Base-by-base conservation (phyloP, 768 basidiomycete species). In the Boletus pseudo-olivaceus region DNA sequence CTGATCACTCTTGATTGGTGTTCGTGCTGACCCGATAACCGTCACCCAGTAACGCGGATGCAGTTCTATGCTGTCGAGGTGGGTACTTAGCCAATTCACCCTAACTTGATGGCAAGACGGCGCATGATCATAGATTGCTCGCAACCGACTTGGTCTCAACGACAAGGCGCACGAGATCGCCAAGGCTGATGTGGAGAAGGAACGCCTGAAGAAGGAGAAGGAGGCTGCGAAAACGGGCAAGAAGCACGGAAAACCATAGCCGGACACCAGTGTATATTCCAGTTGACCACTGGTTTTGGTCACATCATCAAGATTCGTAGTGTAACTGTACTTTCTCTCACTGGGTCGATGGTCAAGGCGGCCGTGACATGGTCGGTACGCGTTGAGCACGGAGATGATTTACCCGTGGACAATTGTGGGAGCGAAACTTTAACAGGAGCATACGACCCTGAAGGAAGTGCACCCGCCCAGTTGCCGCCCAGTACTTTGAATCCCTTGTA, bases 61-160 rank as follows among this genome's bases (percentile, higher is more conserved):
- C 72, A 98, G 81, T 99, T 98, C 77, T 93, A 93, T 63, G 93
- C 90, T 11, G 83, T 93, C 66, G 97, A 97, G 78, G 90, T 90
- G 66, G 45, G 63, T 65, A 12, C 20, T 45, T 47, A 17, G 70
- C 56, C 40, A 26, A n/a, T 5, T 15, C 55, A 32, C 40, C 53
- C 51, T 49, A 48, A 32, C 26, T 23, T 23, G 48, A 39, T 26
- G 45, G 5, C 5, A 46, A 51, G 55, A 44, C 14, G 9, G 33
- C 10, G 14, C 35, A 14, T 39, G 58, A 34, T 23, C 23, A 23
- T 50, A 97, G 90, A 95, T 99, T 70, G 83, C 93, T 10, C 84
- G 97, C 55, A 98, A 98, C 75, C 78, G 87, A 53, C 80, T 92
- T 1, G 94, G 93, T 2, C 78, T 98, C 45, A 99, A 99, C 70